Percentiles rank a stretch among this genome's conserved stretches.
phyloP scores from a whole-genome alignment of 2,329 filamentous ascomycete species.

The Fusarium haematococcum region DNA sequence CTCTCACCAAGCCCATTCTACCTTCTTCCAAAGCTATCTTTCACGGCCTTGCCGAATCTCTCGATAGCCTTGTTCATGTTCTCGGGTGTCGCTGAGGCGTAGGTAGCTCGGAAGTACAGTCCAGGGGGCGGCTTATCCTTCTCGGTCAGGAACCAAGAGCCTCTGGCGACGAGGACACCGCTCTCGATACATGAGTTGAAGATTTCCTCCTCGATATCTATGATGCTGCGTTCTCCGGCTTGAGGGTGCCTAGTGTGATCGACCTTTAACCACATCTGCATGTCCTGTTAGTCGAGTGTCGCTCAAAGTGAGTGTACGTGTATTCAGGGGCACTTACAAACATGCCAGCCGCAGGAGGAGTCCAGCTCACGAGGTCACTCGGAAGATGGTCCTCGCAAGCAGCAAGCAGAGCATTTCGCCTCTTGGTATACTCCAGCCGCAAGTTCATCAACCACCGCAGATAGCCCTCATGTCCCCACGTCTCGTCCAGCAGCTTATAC shows the following conservation, averaged over 20 bases:
- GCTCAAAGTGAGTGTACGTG: not conserved
- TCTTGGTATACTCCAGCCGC: constrained; percentile 81
- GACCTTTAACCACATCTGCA: constrained; percentile 78
- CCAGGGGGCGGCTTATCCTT: constrained; percentile 68
- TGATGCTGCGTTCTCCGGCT: constrained; percentile 62
- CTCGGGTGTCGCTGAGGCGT: constrained; percentile 80
- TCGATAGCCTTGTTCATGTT: constrained; percentile 79
- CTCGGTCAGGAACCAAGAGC: constrained; percentile 92
- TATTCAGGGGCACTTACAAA: constrained; percentile 76
- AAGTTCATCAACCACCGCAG: constrained; percentile 89
- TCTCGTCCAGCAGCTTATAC: constrained; percentile 91
- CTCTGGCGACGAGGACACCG: constrained; percentile 83
- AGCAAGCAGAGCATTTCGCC: constrained; percentile 80
- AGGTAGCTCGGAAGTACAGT: constrained; percentile 91
- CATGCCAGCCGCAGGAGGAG: constrained; percentile 88
- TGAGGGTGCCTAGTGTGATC: constrained; percentile 75
- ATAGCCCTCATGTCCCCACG: constrained; percentile 93
- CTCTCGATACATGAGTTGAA: constrained; percentile 81
- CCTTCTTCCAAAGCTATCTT: constrained; percentile 62
- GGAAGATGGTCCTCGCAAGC: constrained; percentile 86
- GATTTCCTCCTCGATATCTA: constrained; percentile 85
- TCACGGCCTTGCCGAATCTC: constrained; percentile 81
- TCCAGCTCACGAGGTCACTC: constrained; percentile 80
- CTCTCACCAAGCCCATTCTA: constrained; percentile 16
- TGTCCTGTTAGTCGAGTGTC: not conserved